Conservation (phyloP, 2,329 filamentous ascomycete genomes). For the Microdochium paspali region DNA sequence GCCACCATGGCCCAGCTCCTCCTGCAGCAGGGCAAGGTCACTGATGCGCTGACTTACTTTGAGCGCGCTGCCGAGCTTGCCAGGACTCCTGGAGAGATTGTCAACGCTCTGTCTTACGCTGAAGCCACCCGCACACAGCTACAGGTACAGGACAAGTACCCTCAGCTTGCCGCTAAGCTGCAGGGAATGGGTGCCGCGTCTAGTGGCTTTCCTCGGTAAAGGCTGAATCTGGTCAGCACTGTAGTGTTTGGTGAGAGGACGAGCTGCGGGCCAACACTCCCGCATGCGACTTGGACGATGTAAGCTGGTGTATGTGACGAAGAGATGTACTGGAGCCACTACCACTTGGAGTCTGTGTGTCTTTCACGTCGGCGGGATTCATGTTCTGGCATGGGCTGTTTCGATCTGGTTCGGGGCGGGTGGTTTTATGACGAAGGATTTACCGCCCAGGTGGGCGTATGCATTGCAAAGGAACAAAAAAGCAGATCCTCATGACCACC, state of each 20-base stretch:
- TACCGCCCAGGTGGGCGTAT: no score
- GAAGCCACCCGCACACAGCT: slow-evolving; percentile 95
- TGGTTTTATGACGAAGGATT: no score
- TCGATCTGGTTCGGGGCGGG: no score
- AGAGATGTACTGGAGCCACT: background rate
- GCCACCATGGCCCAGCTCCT: slow-evolving; percentile 98
- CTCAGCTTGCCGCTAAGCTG: slow-evolving; percentile 65
- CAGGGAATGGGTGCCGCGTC: slow-evolving; percentile 37
- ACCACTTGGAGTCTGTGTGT: background rate
- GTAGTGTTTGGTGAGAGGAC: background rate
- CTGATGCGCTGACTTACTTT: slow-evolving; percentile 91
- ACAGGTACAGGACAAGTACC: slow-evolving; percentile 82
- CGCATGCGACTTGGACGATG: background rate
- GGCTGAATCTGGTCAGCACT: background rate
- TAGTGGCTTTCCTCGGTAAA: slow-evolving; percentile 8
- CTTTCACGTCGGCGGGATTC: no score
- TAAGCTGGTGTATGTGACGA: background rate
- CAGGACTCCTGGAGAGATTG: slow-evolving; percentile 87
- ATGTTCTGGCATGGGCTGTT: no score
- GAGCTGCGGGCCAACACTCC: no score
- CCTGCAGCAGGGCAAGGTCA: slow-evolving; percentile 94
- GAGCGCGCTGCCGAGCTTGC: slow-evolving; percentile 92
- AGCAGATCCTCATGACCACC: no score
- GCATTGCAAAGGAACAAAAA: no score
- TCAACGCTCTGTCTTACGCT: slow-evolving; percentile 93